These are phyloP conservation scores for Alternaria dauci DNA, from an alignment of 2,329 filamentous ascomycete genomes.

Conservation along the genomic window DNA sequence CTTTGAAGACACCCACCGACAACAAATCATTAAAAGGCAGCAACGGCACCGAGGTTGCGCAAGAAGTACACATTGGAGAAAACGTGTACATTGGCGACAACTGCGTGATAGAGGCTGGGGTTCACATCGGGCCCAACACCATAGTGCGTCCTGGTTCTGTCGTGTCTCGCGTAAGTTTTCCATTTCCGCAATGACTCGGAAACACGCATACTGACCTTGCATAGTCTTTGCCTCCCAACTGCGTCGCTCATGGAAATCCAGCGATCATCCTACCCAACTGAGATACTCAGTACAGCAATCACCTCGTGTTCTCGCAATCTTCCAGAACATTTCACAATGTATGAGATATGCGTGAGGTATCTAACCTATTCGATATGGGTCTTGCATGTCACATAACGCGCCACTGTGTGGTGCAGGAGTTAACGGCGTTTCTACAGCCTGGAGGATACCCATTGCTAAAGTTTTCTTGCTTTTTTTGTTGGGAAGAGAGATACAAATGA, in stretches of 20 bases:
- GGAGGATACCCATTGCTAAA: constrained; percentile 30
- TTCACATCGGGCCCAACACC: constrained; percentile 62
- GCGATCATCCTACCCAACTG: constrained; percentile 41
- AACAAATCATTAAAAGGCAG: constrained; percentile 76
- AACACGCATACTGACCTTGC: constrained; percentile 21
- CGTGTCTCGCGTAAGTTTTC: constrained; percentile 60
- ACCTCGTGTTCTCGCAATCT: neutral
- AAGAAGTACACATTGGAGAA: constrained; percentile 77
- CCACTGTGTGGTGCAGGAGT: constrained; percentile 23
- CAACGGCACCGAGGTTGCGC: constrained; percentile 74
- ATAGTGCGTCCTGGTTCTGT: constrained; percentile 64
- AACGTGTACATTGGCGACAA: constrained; percentile 72
- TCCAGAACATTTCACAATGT: neutral
- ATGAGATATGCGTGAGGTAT: neutral
- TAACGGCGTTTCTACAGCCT: constrained; percentile 17
- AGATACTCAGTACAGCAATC: constrained; percentile 23
- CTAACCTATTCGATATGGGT: constrained; percentile 3
- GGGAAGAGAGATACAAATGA: neutral
- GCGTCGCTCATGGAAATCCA: constrained; percentile 59
- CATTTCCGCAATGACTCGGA: neutral
- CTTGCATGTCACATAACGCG: constrained; percentile 15
- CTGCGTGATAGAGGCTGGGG: constrained; percentile 67
- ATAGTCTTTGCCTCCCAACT: constrained; percentile 58
- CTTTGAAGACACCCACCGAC: constrained; percentile 75
- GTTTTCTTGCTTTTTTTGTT: constrained; percentile 8